Percentiles rank a stretch among this genome's conserved stretches.
Conservation (phyloP, 2,329 filamentous ascomycete genomes). For the Teratosphaeria nubilosa region DNA sequence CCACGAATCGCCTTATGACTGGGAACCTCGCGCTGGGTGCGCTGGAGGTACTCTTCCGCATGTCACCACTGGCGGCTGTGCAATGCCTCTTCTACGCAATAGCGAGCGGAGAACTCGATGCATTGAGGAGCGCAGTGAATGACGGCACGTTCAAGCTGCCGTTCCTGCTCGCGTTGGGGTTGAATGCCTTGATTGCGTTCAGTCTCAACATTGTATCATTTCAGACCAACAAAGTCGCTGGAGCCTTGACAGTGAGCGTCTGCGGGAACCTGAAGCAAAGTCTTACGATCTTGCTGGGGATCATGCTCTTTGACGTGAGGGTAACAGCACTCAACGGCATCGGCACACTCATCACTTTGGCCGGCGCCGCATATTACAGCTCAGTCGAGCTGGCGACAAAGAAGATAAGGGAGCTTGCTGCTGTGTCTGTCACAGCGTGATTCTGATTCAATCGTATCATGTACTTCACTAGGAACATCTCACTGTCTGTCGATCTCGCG, state of each 20-base stretch:
- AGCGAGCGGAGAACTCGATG: constrained; percentile 39
- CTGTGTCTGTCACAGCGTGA: neutral
- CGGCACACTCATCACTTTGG: constrained; percentile 45
- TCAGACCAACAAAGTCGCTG: constrained; percentile 22
- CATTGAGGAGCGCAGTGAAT: constrained; percentile 6
- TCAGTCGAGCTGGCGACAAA: constrained; percentile 46
- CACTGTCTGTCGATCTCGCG: neutral
- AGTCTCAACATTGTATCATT: constrained; percentile 22
- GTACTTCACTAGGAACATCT: neutral
- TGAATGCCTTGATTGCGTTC: constrained; percentile 19
- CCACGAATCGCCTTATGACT: constrained; percentile 56
- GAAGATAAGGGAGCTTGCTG: neutral
- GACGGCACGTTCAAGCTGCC: constrained; percentile 7
- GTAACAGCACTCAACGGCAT: constrained; percentile 39
- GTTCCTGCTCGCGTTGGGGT: constrained; percentile 9
- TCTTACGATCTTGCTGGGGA: constrained; percentile 20
- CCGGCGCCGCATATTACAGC: constrained; percentile 49
- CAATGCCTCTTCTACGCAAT: constrained; percentile 45
- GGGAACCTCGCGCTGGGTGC: constrained; percentile 48
- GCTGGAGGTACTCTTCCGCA: constrained; percentile 50
- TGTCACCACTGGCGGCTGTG: constrained; percentile 50
- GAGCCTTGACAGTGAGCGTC: constrained; percentile 19
- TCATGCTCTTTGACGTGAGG: constrained; percentile 19
- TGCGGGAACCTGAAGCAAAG: constrained; percentile 22
- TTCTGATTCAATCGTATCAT: neutral